phyloP scores from a whole-genome alignment of 2,329 filamentous ascomycete genomes.

The Aquanectria penicillioides region DNA sequence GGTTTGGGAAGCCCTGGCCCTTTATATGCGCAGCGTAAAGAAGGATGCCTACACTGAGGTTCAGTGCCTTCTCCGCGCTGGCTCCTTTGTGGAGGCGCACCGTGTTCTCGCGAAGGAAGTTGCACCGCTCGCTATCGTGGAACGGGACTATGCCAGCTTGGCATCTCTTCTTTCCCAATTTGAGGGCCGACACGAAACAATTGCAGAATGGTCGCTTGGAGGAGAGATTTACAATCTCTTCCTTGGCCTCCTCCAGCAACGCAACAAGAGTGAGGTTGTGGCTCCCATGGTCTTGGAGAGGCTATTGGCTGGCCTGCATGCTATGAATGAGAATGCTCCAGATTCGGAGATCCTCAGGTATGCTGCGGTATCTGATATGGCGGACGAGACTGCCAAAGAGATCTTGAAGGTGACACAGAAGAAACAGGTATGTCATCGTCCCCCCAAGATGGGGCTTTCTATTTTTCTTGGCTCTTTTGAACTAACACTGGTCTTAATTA shows the following conservation, averaged over 20 bases:
- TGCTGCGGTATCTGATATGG: conserved; percentile 86
- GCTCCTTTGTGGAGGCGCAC: conserved; percentile 83
- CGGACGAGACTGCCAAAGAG: conserved; percentile 74
- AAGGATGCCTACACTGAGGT: conserved; percentile 78
- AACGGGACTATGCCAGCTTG: conserved; percentile 79
- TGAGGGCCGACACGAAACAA: conserved; percentile 65
- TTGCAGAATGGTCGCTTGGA: conserved; percentile 80
- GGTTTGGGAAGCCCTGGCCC: conserved; percentile 88
- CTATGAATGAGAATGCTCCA: conserved; percentile 58
- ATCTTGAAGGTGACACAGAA: conserved; percentile 65
- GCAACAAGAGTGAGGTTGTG: conserved; percentile 52
- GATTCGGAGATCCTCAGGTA: conserved; percentile 62
- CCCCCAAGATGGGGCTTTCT: too few relatives aligned
- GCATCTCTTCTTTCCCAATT: conserved; percentile 78
- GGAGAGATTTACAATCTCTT: conserved; percentile 81
- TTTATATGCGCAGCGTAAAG: conserved; percentile 79
- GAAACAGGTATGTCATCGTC: conserved; percentile 63
- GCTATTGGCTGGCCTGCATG: conserved; percentile 65
- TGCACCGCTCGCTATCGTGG: conserved; percentile 83
- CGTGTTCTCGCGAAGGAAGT: conserved; percentile 82
- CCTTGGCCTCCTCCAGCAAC: conserved; percentile 60
- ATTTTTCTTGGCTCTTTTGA: too few relatives aligned
- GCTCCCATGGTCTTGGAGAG: conserved; percentile 62
- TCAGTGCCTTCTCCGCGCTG: conserved; percentile 81
- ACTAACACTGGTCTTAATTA: too few relatives aligned